A percentile compares a stretch with the other conserved stretches of the same genome.
These are phyloP conservation scores for Penstemon newberryi DNA, from an alignment of 257 asterid species.

Conservation along the genomic window DNA sequence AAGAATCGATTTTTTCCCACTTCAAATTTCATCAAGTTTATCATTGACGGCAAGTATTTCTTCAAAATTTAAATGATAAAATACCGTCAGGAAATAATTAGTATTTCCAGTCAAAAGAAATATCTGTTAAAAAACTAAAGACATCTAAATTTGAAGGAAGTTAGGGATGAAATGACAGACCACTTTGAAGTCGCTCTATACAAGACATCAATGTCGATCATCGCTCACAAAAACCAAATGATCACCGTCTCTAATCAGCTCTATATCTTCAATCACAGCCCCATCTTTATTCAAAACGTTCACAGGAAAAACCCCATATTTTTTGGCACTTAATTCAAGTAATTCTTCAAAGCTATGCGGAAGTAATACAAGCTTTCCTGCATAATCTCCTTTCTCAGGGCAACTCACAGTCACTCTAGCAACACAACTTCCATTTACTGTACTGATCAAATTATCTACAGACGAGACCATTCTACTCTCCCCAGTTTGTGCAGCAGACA, in stretches of 20 bases:
- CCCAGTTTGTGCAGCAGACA: slow-evolving; percentile 43
- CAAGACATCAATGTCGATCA: background rate
- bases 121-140: background rate
- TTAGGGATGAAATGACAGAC: slow-evolving; percentile 8
- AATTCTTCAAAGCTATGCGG: slow-evolving; percentile 56
- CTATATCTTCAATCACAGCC: slow-evolving; percentile 49
- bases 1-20: no score
- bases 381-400: slow-evolving; percentile 51
- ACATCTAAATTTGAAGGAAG: background rate
- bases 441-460: background rate
- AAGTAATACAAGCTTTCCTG: slow-evolving; percentile 50
- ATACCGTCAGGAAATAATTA: background rate
- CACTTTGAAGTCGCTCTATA: slow-evolving; percentile 14
- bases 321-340: slow-evolving; percentile 44
- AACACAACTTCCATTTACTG: background rate
- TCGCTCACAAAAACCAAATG: slow-evolving; percentile 48
- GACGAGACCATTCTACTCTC: slow-evolving; percentile 22
- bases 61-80: no score
- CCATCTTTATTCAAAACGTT: slow-evolving; percentile 52
- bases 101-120: slow-evolving; percentile 7
- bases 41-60: no score
- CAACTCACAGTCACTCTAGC: slow-evolving; percentile 63
- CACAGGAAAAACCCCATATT: slow-evolving; percentile 42
- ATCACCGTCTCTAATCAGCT: slow-evolving; percentile 71
- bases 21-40: no score